These are phyloP conservation scores for Penicillium lividum DNA, from an alignment of 495 filamentous ascomycete species.

Conservation along the genomic window DNA sequence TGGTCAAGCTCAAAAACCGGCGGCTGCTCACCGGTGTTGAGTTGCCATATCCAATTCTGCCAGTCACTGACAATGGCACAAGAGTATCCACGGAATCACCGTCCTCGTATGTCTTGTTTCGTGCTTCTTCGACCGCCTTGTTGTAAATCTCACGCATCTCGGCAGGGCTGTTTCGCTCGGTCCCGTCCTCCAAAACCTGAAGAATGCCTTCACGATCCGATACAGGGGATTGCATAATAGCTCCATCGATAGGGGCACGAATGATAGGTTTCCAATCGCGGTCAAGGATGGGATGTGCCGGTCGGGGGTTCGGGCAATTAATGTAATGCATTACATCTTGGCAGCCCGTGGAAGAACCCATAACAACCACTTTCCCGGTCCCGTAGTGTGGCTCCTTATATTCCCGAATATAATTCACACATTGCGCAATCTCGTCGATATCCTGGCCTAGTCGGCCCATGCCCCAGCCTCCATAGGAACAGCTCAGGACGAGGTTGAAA, in stretches of 20 bases:
- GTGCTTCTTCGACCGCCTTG: constrained; percentile 28
- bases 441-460: constrained; percentile 63
- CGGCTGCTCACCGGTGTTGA: constrained; percentile 59
- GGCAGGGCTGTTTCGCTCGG: constrained; percentile 30
- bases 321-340: constrained; percentile 84
- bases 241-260: constrained; percentile 62
- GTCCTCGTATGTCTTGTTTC: constrained; percentile 24
- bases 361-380: constrained; percentile 29
- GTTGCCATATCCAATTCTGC: constrained; percentile 35
- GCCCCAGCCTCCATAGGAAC: constrained; percentile 71
- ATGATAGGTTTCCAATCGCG: constrained; percentile 26
- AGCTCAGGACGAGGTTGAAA: constrained; percentile 56
- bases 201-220: constrained; percentile 73
- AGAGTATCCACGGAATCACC: constrained; percentile 31
- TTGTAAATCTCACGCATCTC: constrained; percentile 33
- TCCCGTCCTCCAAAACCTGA: constrained; percentile 36
- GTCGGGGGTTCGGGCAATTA: constrained; percentile 37
- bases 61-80: constrained; percentile 38
- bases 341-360: constrained; percentile 85
- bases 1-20: constrained; percentile 66
- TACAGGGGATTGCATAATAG: constrained; percentile 80
- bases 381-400: constrained; percentile 32
- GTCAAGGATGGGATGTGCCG: constrained; percentile 34
- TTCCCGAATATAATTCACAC: constrained; percentile 63
- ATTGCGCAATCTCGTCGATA: constrained; percentile 63